Evolutionary conservation across 2,329 filamentous ascomycete genomes (phyloP), one percentile per base, ranked within the genome.

Genomic region (Neopestalotiopsis clavispora): DNA sequence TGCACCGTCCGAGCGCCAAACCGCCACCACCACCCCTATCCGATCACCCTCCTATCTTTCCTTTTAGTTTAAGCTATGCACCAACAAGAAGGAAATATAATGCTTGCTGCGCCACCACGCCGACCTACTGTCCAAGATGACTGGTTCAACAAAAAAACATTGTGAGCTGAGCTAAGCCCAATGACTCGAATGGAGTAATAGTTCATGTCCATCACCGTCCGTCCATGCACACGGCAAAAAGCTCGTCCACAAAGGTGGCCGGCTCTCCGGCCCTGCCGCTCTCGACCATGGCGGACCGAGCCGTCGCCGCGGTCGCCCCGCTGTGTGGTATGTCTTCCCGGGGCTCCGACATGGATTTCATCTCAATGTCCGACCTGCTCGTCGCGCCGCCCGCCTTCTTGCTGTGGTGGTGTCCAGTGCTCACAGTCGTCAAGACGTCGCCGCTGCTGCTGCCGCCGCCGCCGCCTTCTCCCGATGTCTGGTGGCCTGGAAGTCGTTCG

Each of bases 241-340:
- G 69, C 52, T 78, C 75, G 32, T 78, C 76, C n/a, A 77, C 76
- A 38, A 78, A 77, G 14, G 74, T 77, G 57, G 70, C 71, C 23
- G 69, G 72, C 42, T 80, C 78, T 5, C 74, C 78, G 32, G 73
- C 73, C 59, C 78, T 79, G 71, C 82, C 80, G 34, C 78, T 79
- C 62, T 78, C 78, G 6, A 79, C 72, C 17, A 78, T 77, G 0
- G 80, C 76, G 10, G 76, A 75, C 59, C 76, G 75, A 5, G 73
- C 69, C 4, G 69, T 38, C 34, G 34, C 34, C 34, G 34, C 23
- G 23, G 23, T 72, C 6, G 69, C 65, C 2, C 74, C 75, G 4
- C 72, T 68, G 61, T 76, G 73, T 28, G 23, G 23, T 20, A 78
- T 68, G 10, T 71, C 72, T 38, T 67, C 69, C 38, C 68, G 56